These are phyloP conservation scores for Dictyostelium intermedium DNA, from an alignment of 78 protist species.

Conservation along the genomic window DNA sequence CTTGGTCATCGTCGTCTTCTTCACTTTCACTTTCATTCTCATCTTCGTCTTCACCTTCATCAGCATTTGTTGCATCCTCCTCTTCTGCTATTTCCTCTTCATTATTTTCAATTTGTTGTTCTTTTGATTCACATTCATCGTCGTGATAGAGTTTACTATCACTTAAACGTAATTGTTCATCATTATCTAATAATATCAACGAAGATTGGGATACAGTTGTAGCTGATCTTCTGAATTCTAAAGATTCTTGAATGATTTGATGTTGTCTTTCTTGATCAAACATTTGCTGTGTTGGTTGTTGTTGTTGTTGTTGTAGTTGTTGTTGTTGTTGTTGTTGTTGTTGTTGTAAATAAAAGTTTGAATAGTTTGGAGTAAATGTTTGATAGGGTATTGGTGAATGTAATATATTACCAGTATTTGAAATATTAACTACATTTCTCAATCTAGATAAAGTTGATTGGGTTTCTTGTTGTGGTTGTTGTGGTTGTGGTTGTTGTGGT, in stretches of 20 bases:
- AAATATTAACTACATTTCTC: not conserved
- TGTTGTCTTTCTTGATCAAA: not conserved
- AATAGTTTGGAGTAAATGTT: not conserved
- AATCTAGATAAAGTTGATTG: not conserved
- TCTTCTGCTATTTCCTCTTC: not conserved
- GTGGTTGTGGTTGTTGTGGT: not conserved
- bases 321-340: not conserved
- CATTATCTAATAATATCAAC: not conserved
- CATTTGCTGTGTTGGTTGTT: not conserved
- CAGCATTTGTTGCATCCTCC: not conserved
- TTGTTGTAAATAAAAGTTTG: not conserved
- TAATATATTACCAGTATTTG: not conserved
- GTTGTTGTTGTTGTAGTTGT: conserved; percentile 4
- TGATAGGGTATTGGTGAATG: not conserved
- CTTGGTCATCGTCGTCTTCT: not conserved
- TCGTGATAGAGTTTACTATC: not conserved
- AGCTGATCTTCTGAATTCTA: not conserved
- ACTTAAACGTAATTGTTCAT: not conserved
- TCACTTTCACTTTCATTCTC: not conserved
- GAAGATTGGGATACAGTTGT: not conserved
- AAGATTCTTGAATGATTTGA: not conserved
- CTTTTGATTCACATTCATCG: not conserved
- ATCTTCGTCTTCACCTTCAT: conserved; percentile 8
- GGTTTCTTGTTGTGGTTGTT: not conserved
- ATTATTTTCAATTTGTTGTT: not conserved